phyloP scores from a whole-genome alignment of 768 basidiomycete genomes.

The Serendipita indica region DNA sequence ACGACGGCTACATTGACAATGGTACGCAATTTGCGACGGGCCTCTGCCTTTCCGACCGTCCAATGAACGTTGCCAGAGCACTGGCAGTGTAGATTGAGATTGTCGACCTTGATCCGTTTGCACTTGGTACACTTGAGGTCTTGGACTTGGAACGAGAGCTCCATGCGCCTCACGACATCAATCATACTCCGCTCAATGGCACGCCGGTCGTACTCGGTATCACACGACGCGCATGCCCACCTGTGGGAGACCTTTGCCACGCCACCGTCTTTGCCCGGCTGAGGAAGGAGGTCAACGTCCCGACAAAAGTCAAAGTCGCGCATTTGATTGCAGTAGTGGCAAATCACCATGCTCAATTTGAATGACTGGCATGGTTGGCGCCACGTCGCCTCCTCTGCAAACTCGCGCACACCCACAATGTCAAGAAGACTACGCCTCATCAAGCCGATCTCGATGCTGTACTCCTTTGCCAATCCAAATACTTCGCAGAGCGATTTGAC shows the following conservation, averaged over 20 bases:
- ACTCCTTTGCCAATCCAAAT: conserved; percentile 65
- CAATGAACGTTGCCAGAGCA: conserved; percentile 79
- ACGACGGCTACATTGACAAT: conserved; percentile 70
- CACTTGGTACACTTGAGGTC: conserved; percentile 83
- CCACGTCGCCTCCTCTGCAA: conserved; percentile 71
- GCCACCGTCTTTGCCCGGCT: conserved; percentile 31
- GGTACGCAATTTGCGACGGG: conserved; percentile 56
- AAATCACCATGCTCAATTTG: conserved; percentile 73
- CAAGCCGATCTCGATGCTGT: conserved; percentile 72
- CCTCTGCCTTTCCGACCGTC: conserved; percentile 57
- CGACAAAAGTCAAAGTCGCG: conserved; percentile 94
- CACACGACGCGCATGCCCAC: conserved; percentile 61
- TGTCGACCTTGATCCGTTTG: conserved; percentile 80
- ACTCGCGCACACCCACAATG: conserved; percentile 72
- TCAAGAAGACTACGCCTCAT: conserved; percentile 83
- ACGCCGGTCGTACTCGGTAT: conserved; percentile 75
- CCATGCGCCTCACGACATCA: conserved; percentile 51
- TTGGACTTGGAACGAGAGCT: conserved; percentile 70
- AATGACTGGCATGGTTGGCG: conserved; percentile 85
- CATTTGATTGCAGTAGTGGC: conserved; percentile 68
- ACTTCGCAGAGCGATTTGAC: conserved; percentile 77
- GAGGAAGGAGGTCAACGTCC: conserved; percentile 67
- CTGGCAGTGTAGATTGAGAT: conserved; percentile 66
- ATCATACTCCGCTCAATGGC: conserved; percentile 80
- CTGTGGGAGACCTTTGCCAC: conserved; percentile 18